Conservation (phyloP, 1,284 basidiomycete species). For the Melampsora abietis-canadensis region DNA sequence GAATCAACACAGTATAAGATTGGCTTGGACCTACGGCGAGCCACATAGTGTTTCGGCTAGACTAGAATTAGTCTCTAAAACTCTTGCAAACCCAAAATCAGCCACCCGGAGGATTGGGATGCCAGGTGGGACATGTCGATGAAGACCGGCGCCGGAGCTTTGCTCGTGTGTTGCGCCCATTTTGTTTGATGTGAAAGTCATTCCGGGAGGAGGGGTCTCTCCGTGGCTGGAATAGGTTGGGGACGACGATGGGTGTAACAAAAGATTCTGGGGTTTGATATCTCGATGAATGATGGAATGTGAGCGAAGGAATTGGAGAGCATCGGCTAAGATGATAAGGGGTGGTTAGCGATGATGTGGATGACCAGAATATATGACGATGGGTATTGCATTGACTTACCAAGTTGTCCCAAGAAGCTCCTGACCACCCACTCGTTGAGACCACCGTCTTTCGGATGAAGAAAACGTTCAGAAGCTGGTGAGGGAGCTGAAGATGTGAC, state of each 20-base stretch:
- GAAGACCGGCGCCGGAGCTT: conserved; percentile 60
- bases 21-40: conserved; percentile 68
- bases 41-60: conserved; percentile 97
- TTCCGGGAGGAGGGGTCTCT: not conserved
- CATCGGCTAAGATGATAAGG: conserved; percentile 64
- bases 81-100: conserved; percentile 95
- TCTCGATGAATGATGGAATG: conserved; percentile 92
- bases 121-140: conserved; percentile 80
- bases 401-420: conserved; percentile 87
- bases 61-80: conserved; percentile 75
- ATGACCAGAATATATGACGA: not conserved
- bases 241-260: conserved; percentile 50
- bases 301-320: conserved; percentile 83
- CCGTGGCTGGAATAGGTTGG: not conserved
- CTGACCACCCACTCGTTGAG: conserved; percentile 85
- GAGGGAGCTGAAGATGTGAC: conserved; percentile 16
- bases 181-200: not conserved
- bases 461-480: conserved; percentile 62
- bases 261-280: conserved; percentile 80
- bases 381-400: conserved; percentile 57
- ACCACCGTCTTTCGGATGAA: conserved; percentile 84
- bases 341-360: not conserved
- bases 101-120: conserved; percentile 94
- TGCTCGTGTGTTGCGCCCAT: conserved; percentile 7
- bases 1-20: conserved; percentile 4